A percentile compares a stretch with the other conserved stretches of the same genome.
Evolutionary conservation across 140 eudicot species (phyloP).

Genomic region (Oenanthe javanica): DNA sequence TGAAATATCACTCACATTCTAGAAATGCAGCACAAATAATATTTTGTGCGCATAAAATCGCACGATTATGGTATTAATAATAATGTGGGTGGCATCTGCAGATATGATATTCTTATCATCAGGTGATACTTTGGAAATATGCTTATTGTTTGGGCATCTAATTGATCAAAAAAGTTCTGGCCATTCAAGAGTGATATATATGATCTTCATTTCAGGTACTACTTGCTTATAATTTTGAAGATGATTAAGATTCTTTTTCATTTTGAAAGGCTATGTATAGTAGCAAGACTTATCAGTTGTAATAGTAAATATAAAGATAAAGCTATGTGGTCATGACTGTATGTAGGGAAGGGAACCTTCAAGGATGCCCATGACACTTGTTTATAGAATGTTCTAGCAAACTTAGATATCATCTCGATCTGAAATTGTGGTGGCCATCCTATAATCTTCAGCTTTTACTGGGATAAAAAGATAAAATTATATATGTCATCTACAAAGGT

Average conservation of each 20-base stretch:
- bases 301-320: background rate
- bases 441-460: background rate
- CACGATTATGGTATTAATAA: background rate
- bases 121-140: constrained; percentile 1
- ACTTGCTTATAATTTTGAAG: constrained; percentile 1
- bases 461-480: background rate
- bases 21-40: background rate
- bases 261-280: constrained; percentile 3
- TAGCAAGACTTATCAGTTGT: background rate
- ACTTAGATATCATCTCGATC: background rate
- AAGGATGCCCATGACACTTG: background rate
- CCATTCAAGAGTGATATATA: background rate
- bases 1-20: background rate
- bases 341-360: background rate
- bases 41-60: constrained; percentile 1
- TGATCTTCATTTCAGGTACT: background rate
- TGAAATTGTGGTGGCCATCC: background rate
- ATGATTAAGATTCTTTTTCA: constrained; percentile 5
- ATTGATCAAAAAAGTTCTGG: background rate
- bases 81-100: background rate
- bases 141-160: constrained; percentile 12
- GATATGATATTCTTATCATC: background rate
- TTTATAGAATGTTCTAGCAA: background rate
- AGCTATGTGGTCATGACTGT: background rate
- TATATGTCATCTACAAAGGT: background rate